Base-by-base conservation (phyloP, 129 eudicot species). In the Cynara cardunculus region DNA sequence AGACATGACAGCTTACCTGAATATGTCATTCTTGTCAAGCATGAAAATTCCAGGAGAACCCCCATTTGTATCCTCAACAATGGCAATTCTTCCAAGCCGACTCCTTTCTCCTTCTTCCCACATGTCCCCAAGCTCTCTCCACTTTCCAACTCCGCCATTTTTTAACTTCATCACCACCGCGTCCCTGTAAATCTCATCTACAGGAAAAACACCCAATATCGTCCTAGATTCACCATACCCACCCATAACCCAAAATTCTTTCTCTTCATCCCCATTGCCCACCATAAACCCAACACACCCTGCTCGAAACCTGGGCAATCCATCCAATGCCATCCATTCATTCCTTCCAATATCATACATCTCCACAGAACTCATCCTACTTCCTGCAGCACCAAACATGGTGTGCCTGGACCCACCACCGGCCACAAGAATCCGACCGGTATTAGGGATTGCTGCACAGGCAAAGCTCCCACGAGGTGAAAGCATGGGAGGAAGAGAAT, bases 211-310 rank as follows among this genome's bases (percentile, higher is more conserved):
- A 65, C 99, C 99, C 61, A 88, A 78, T 25, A 95, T 85, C 21
- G 99, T 95, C 84, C 96, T 90, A 10, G 94, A 87, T 75, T 89
- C 97, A 2, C 99, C 97, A 70, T 95, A 95, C 62, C 99, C 99
- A 16, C 97, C 99, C 98, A 94, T 92, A 67, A 94, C 99, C 94
- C 99, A 94, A 73, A 94, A 90, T 68, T 94, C 98, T 26, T 77
- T 81, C 72, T 86, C 86, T 28, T 84, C 87, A 72, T 85, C 87
- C 44, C 53, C 85, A 80, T 66, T 76, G 22, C 92, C 98, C 22
- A 81, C 86, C 78, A 86, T 83, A 80, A 94, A 94, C 80, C 99
- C 99, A 19, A 86, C 99, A 80, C 96, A 95, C 27, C 99, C 97
- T 1, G 99, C 99, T 5, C 99, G 80, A 80, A 85, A 90, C 83